Base-by-base conservation (phyloP, 2,329 filamentous ascomycete species). In the Pseudogymnoascus sp. region DNA sequence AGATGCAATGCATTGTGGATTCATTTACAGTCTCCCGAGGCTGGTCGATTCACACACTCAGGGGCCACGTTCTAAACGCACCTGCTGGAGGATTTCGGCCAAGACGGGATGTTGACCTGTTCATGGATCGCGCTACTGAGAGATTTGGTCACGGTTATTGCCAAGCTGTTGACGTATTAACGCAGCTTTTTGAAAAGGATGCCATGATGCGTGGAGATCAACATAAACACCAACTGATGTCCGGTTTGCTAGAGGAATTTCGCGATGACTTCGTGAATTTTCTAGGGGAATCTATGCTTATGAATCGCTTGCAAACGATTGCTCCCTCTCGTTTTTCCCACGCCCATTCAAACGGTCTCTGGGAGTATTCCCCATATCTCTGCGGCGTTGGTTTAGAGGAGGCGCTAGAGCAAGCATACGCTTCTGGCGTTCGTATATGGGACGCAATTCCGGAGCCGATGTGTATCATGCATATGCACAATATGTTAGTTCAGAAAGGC, bases 1-100 rank as follows among this genome's bases (percentile, higher is more conserved):
- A 82, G 38, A 71, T 83, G 0, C 79, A 82, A 65, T 79, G 76
- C 64, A 79, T 83, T 35, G 75, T 82, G 11, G 80, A 83, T 64
- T 78, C 80, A 1, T 71, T 80, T 36, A 72, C 74, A 2, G 71
- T 77, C 0, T 80, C 75, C 11, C 76, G 75, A 0, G 79, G 80
- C 3, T 82, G 80, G 79, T 71, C 69, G 1, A 17, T 74, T 1
- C 70, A 66, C 60, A 59, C 61, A 8, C 31, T 78, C 2, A 57
- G 63, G 13, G 76, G 76, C 0, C 76, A 80, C 68, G 64, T 77
- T 8, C 50, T 80, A 1, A 64, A 47, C 35, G 38, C 71, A 10
- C 76, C 78, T 7, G 67, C 78, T 4, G 57, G 44, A 21, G 67
- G 63, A 1, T 80, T 79, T 53, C 70, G 69, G 7, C 73, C 77